A percentile compares a stretch with the other conserved stretches of the same genome.
phyloP scores from a whole-genome alignment of 2,329 filamentous ascomycete genomes.

The Beauveria medogensis region DNA sequence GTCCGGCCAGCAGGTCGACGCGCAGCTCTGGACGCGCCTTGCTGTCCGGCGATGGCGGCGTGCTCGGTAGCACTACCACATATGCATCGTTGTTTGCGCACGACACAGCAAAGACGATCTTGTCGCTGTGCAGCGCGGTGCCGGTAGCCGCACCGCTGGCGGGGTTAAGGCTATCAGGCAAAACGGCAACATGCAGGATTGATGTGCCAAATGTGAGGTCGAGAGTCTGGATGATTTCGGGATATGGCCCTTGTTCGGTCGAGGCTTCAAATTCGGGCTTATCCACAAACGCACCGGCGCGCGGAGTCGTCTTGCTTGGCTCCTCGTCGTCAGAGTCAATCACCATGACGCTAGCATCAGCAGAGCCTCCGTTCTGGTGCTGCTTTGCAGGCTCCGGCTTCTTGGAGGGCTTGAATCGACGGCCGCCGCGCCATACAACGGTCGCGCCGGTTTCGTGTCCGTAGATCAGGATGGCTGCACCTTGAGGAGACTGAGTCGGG shows the following conservation, averaged over 20 bases:
- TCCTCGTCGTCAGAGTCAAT: slow-evolving; percentile 57
- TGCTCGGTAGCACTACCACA: slow-evolving; percentile 51
- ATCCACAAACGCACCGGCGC: slow-evolving; percentile 13
- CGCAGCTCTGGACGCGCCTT: slow-evolving; percentile 48
- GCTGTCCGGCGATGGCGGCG: slow-evolving; percentile 52
- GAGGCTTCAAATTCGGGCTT: slow-evolving; percentile 39
- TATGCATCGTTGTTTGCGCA: slow-evolving; percentile 50
- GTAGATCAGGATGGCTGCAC: slow-evolving; percentile 54
- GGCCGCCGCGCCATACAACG: slow-evolving; percentile 55
- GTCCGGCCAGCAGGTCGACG: slow-evolving; percentile 41
- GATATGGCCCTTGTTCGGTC: slow-evolving; percentile 44
- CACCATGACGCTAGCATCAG: slow-evolving; percentile 50
- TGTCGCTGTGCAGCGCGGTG: slow-evolving; percentile 42
- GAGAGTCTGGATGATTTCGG: slow-evolving; percentile 50
- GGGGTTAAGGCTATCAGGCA: slow-evolving; percentile 42
- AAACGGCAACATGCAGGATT: slow-evolving; percentile 46
- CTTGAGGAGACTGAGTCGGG: slow-evolving; percentile 53
- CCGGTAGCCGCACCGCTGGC: slow-evolving; percentile 40
- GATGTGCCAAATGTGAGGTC: slow-evolving; percentile 52
- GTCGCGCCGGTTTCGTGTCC: slow-evolving; percentile 56
- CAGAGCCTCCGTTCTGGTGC: slow-evolving; percentile 42
- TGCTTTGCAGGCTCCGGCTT: slow-evolving; percentile 26
- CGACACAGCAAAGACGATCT: slow-evolving; percentile 53
- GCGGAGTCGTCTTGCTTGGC: slow-evolving; percentile 22
- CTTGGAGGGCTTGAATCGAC: slow-evolving; percentile 43